Base-by-base conservation (phyloP, 345 rosid genomes). In the Camelina hispida region DNA sequence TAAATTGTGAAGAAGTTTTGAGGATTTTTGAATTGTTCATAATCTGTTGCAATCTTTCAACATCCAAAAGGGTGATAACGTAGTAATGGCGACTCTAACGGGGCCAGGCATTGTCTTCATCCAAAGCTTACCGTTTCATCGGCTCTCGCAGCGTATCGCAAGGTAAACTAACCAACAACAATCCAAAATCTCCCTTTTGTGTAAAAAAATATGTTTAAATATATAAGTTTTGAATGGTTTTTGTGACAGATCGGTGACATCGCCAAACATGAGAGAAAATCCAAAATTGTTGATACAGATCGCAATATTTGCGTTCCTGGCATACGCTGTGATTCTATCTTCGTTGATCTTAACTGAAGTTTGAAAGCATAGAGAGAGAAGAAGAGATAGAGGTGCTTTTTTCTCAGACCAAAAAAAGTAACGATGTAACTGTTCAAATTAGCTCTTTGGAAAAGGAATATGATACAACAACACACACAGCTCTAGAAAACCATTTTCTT, bases 51-150 rank as follows among this genome's bases (percentile, higher is more conserved):
- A 58, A 72, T 71, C 14, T 30, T 40, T 23, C 8, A 42, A 42
- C 35, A 14, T 20, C 1, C 1, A 38, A 71, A 86, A 95, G 99
- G 97, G 97, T 65, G 99, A 92, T 54, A 93, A 93, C 79, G 68
- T 87, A 68, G 91, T 92, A 56, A 90, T 90, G 43, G 97, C 94
- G 7, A 77, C 83, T 54, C 82, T 92, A 72, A 92, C 93, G 11
- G 99, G 99, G 56, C 98, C 99, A 16, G 99, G 99, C 71, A 92
- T 95, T 5, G 98, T 95, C 61, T 95, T 95, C 82, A 93, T 93
- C 46, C 99, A 95, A 72, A 95, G 96, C 66, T 78, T 95, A 65
- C 99, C 99, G 6, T 92, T 95, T 62, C 97, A 88, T 73, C 74
- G 93, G 44, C 80, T 92, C 79, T 92, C 99, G 22, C 98, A 88